Conservation (phyloP, 2,329 filamentous ascomycete genomes). For the Leptographium galeiforme region DNA sequence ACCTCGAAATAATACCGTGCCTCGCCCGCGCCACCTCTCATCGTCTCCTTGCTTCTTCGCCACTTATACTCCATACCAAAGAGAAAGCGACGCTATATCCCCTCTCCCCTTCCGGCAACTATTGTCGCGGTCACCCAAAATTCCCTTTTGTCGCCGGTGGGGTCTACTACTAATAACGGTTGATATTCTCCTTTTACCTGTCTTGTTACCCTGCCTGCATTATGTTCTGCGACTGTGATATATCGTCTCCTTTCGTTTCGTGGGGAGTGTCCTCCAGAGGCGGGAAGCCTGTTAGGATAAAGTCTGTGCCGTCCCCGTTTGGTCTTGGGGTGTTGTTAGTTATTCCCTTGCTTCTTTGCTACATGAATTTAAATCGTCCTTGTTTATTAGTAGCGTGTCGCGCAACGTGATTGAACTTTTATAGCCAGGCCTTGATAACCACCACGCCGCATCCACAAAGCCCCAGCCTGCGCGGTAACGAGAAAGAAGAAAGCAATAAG, state of each 20-base stretch:
- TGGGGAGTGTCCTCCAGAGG: background rate
- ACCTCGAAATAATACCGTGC: background rate
- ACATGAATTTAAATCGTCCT: background rate
- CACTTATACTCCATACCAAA: background rate
- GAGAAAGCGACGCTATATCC: background rate
- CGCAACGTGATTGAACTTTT: background rate
- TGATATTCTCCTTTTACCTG: background rate
- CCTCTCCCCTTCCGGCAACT: background rate
- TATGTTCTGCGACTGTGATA: background rate
- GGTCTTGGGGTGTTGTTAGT: background rate
- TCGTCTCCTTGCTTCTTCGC: background rate
- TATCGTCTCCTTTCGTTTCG: slow-evolving; percentile 1
- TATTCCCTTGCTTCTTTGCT: background rate
- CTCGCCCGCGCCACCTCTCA: no score
- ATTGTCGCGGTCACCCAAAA: background rate
- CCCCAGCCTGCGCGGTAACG: background rate
- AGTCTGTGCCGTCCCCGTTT: background rate
- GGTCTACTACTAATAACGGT: slow-evolving; percentile 1
- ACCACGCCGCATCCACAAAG: background rate
- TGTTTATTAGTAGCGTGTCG: background rate
- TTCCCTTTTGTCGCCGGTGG: background rate
- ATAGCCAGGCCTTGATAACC: background rate
- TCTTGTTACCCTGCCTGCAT: background rate
- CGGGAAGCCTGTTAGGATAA: background rate
- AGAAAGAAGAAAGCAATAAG: background rate